Evolutionary conservation across 2,329 filamentous ascomycete species (phyloP).

Genomic region (Cercospora zeae-maydis): DNA sequence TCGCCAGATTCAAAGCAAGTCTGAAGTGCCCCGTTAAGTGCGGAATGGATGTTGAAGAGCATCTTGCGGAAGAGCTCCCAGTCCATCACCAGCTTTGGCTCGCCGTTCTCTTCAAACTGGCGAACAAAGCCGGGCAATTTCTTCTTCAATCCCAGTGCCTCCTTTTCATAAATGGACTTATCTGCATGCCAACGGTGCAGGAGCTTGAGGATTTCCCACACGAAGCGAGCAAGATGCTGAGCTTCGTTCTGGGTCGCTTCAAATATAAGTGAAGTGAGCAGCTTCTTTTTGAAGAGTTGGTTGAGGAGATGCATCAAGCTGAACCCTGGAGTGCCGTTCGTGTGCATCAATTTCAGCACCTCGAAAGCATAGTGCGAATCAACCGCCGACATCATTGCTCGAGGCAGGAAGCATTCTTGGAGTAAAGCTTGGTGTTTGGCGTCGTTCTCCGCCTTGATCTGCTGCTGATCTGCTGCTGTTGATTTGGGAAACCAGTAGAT

Average conservation of each 20-base stretch:
- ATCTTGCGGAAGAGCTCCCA: conserved; percentile 83
- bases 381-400: conserved; percentile 74
- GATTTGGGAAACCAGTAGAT: conserved; percentile 63
- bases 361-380: conserved; percentile 88
- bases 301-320: conserved; percentile 79
- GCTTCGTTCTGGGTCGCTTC: conserved; percentile 86
- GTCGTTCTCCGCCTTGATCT: conserved; percentile 45
- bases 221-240: conserved; percentile 86
- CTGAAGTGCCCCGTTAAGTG: conserved; percentile 74
- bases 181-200: conserved; percentile 80
- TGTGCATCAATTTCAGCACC: conserved; percentile 83
- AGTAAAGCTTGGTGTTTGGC: conserved; percentile 71
- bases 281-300: conserved; percentile 77
- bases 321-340: conserved; percentile 79
- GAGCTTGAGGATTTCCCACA: conserved; percentile 77
- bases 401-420: conserved; percentile 88
- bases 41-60: conserved; percentile 86
- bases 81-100: conserved; percentile 66
- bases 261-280: conserved; percentile 78
- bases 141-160: conserved; percentile 65
- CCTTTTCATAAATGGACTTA: conserved; percentile 72
- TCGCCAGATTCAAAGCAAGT: conserved; percentile 76
- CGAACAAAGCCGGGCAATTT: conserved; percentile 78
- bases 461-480: conserved; percentile 10
- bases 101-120: conserved; percentile 59